Percentiles rank a stretch among this genome's conserved stretches.
Conservation (phyloP, 768 basidiomycete species). For the Clitopilus passeckerianus region DNA sequence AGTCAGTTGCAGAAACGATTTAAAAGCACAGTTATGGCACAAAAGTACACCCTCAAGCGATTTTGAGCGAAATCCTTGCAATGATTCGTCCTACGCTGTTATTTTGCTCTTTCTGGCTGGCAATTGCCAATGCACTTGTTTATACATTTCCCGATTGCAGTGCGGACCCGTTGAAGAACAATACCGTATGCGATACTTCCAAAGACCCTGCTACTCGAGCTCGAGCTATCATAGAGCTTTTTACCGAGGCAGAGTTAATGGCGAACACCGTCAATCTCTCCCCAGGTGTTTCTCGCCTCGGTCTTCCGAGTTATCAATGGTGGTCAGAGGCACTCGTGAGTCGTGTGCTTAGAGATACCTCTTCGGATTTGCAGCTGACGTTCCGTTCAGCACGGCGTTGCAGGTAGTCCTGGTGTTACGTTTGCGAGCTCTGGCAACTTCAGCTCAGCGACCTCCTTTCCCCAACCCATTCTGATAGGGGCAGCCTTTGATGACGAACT, state of each 20-base stretch:
- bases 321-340: conserved; percentile 56
- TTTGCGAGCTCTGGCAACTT: conserved; percentile 47
- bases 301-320: conserved; percentile 55
- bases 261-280: conserved; percentile 44
- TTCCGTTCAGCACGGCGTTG: conserved; percentile 45
- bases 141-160: conserved; percentile 46
- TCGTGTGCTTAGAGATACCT: neutral
- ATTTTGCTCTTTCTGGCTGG: neutral
- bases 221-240: conserved; percentile 39
- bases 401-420: conserved; percentile 43
- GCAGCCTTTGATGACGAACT: conserved; percentile 53
- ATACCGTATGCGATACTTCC: conserved; percentile 42
- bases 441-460: conserved; percentile 56
- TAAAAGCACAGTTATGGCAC: too few relatives aligned
- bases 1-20: too few relatives aligned
- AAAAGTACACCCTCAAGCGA: too few relatives aligned
- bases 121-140: conserved; percentile 8
- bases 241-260: conserved; percentile 47
- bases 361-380: neutral
- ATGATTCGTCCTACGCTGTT: neutral
- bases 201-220: conserved; percentile 42
- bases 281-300: conserved; percentile 48
- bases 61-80: too few relatives aligned
- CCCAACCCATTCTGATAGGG: conserved; percentile 48
- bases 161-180: conserved; percentile 38